phyloP scores from a whole-genome alignment of 768 basidiomycete genomes.

The Leccinum aurantiacum region DNA sequence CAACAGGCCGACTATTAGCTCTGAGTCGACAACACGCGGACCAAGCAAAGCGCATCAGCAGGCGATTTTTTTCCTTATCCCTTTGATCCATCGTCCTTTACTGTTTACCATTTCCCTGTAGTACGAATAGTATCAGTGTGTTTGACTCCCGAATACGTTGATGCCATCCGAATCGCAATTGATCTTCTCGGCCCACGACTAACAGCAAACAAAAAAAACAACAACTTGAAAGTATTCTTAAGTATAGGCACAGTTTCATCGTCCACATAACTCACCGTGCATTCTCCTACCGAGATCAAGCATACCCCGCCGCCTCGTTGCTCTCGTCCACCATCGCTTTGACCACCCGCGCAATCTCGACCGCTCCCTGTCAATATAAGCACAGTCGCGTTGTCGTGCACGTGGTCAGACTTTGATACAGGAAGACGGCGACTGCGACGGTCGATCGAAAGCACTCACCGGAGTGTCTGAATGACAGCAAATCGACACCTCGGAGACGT shows the following conservation, averaged over 20 bases:
- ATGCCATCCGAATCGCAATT: no score
- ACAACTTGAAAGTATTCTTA: no score
- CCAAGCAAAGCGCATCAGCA: no score
- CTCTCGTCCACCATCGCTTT: slow-evolving; percentile 56
- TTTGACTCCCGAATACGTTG: no score
- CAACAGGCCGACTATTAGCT: no score
- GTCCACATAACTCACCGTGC: not conserved
- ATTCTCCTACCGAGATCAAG: slow-evolving; percentile 4
- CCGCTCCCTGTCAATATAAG: slow-evolving; percentile 44
- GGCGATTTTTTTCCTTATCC: no score
- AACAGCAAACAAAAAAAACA: no score
- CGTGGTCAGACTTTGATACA: not conserved
- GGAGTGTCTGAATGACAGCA: slow-evolving; percentile 69
- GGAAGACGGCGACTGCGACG: not conserved
- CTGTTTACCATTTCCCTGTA: no score
- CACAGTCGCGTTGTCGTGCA: not conserved
- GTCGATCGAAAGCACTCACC: slow-evolving; percentile 35
- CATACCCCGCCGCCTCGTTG: slow-evolving; percentile 38
- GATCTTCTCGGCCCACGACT: no score
- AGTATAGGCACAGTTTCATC: not conserved
- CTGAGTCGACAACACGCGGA: no score
- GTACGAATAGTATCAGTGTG: no score
- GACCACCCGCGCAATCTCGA: slow-evolving; percentile 51
- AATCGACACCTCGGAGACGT: slow-evolving; percentile 54
- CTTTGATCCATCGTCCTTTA: no score